Evolutionary conservation across 805 yeast genomes (phyloP).

Genomic region (Wickerhamomyces hampshirensis): DNA sequence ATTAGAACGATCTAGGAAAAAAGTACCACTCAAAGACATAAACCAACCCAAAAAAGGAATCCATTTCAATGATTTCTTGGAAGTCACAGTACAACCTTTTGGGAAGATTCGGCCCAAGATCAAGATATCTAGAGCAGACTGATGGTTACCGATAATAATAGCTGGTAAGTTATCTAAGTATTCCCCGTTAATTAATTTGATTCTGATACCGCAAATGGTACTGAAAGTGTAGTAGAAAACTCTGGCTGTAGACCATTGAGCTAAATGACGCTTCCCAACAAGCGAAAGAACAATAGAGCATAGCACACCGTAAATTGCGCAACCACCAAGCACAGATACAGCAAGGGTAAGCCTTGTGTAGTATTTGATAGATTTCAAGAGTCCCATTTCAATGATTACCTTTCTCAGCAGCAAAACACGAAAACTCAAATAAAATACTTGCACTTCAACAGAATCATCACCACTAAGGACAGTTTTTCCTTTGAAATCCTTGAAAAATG

Average conservation of each 20-base stretch:
- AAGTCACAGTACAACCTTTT: slow-evolving; percentile 84
- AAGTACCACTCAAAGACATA: slow-evolving; percentile 86
- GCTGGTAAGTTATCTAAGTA: slow-evolving; percentile 62
- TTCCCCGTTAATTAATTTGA: slow-evolving; percentile 65
- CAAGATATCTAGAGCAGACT: slow-evolving; percentile 79
- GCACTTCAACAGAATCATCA: neutral
- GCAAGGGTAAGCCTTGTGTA: slow-evolving; percentile 53
- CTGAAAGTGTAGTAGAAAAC: slow-evolving; percentile 66
- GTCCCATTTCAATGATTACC: slow-evolving; percentile 4
- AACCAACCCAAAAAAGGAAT: slow-evolving; percentile 96
- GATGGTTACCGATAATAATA: slow-evolving; percentile 83
- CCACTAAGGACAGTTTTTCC: slow-evolving; percentile 1
- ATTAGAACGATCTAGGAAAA: slow-evolving; percentile 81
- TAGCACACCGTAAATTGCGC: slow-evolving; percentile 73
- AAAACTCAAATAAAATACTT: neutral
- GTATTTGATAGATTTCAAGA: slow-evolving; percentile 36
- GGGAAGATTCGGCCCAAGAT: slow-evolving; percentile 83
- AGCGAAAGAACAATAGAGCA: slow-evolving; percentile 65
- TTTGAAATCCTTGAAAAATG: too few species aligned
- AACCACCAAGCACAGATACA: slow-evolving; percentile 44
- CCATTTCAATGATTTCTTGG: slow-evolving; percentile 77
- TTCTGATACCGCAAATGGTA: slow-evolving; percentile 59
- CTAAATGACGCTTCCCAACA: slow-evolving; percentile 68
- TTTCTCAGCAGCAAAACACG: neutral
- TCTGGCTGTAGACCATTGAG: slow-evolving; percentile 89